Evolutionary conservation across 805 yeast species (phyloP), one percentile per base, ranked within the genome.

Genomic region (Lachancea kluyveri): DNA sequence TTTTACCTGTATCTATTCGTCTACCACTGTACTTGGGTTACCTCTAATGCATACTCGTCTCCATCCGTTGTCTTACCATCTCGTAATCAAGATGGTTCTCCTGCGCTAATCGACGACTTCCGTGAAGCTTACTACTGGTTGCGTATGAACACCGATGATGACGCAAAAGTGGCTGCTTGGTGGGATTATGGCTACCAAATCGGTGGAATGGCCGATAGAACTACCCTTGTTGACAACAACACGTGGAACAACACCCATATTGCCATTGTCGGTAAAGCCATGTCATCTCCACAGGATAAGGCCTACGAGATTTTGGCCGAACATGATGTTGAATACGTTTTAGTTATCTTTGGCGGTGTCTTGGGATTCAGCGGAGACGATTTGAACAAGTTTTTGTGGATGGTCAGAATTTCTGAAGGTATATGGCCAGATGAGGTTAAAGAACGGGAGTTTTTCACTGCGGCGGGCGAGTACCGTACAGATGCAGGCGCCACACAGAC

Each of bases 161-260:
- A 92, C 57, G 83, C 96, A 21, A 88, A 84, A 60, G 82, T 92
- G 40, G 86, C 94, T 81, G 80, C 96, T 8, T 92, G 99, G 98
- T 92, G 99, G 99, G 98, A 94, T 67, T 94, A 94, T 55, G 99
- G 99, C 34, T 92, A 92, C 62, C 99, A 92, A 67, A 92, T 92
- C 52, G 98, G 98, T 49, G 99, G 99, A 42, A 92, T 92, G 97
- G 98, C 98, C 27, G 98, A 92, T 63, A 77, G 99, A 55, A 90
- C 97, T 43, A 92, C 99, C 5, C 70, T 92, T 47, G 99, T 94
- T 23, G 99, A 92, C 61, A 92, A 92, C 72, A 92, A 92, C 65
- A 92, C 99, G 8, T 92, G 99, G 98, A 92, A 92, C 60, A 92
- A 92, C 67, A 92, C 98, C 3, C 99, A 92, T 59, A 94, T 92